Percentiles rank a stretch among this genome's conserved stretches.
These are phyloP conservation scores for Russula foetens DNA, from an alignment of 768 basidiomycete species.

Conservation along the genomic window DNA sequence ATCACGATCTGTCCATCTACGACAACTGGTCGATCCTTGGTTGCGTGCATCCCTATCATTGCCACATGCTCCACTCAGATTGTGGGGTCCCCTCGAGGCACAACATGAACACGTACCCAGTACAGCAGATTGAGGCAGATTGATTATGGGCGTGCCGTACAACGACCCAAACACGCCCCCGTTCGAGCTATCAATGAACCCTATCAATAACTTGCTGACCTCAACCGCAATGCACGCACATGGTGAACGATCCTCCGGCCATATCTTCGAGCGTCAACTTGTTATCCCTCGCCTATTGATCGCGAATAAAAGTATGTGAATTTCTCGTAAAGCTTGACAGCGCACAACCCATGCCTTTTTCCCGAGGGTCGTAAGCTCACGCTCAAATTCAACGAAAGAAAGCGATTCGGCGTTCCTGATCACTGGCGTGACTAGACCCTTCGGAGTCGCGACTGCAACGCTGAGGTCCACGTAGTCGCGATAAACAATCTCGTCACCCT, in stretches of 20 bases:
- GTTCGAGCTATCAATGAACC: conserved; percentile 61
- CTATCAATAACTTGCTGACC: conserved; percentile 7
- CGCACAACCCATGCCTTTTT: conserved; percentile 52
- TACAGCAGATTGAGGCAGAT: conserved; percentile 90
- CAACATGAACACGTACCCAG: conserved; percentile 45
- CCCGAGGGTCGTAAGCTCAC: conserved; percentile 82
- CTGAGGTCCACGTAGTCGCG: conserved; percentile 88
- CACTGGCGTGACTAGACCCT: conserved; percentile 94
- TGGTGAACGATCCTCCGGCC: conserved; percentile 98
- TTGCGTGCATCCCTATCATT: conserved; percentile 77
- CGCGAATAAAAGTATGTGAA: conserved; percentile 4
- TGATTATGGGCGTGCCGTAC: conserved; percentile 98
- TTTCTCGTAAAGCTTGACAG: neutral
- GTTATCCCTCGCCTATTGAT: conserved; percentile 69
- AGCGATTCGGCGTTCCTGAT: conserved; percentile 84
- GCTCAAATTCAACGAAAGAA: conserved; percentile 87
- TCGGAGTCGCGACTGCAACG: conserved; percentile 95
- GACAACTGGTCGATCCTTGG: conserved; percentile 86
- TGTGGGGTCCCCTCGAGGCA: conserved; percentile 8
- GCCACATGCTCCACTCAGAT: neutral
- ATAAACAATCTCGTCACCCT: conserved; percentile 86
- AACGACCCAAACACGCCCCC: conserved; percentile 97
- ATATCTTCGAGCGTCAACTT: conserved; percentile 97
- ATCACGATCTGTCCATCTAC: conserved; percentile 94
- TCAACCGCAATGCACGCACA: conserved; percentile 43